These are phyloP conservation scores for Vaccinium myrtillus DNA, from an alignment of 148 eudicot species.

Conservation along the genomic window DNA sequence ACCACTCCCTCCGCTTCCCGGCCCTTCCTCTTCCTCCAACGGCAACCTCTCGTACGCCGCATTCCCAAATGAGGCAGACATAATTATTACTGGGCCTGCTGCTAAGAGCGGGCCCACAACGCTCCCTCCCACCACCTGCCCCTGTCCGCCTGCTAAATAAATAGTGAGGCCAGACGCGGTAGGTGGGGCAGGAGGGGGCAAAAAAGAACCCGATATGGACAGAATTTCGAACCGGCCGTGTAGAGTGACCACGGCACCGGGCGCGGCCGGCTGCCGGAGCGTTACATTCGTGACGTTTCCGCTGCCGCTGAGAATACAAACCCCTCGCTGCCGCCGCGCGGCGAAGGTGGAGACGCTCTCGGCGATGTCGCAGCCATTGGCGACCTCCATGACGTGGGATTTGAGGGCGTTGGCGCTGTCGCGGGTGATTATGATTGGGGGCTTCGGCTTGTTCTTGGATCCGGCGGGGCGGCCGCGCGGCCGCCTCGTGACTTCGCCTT, in stretches of 20 bases:
- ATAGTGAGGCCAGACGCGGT: slow-evolving; percentile 53
- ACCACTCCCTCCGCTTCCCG: slow-evolving; percentile 10
- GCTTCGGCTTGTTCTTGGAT: slow-evolving; percentile 66
- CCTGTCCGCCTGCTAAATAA: slow-evolving; percentile 59
- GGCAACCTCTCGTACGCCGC: slow-evolving; percentile 68
- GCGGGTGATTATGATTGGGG: slow-evolving; percentile 58
- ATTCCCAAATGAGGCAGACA: slow-evolving; percentile 60
- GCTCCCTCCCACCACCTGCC: slow-evolving; percentile 59
- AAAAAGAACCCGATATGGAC: slow-evolving; percentile 48
- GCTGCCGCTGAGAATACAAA: slow-evolving; percentile 48
- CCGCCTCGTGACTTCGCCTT: slow-evolving; percentile 28
- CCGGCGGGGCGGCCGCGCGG: slow-evolving; percentile 64
- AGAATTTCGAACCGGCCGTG: slow-evolving; percentile 60
- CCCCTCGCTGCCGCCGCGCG: slow-evolving; percentile 44
- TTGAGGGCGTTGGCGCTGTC: slow-evolving; percentile 59
- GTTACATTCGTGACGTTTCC: slow-evolving; percentile 57
- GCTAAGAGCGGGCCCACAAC: slow-evolving; percentile 55
- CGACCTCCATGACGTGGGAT: slow-evolving; percentile 59
- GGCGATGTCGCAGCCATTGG: slow-evolving; percentile 45
- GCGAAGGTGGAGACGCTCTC: slow-evolving; percentile 48
- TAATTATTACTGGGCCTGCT: slow-evolving; percentile 56
- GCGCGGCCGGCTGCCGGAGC: slow-evolving; percentile 42
- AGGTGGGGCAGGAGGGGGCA: slow-evolving; percentile 63
- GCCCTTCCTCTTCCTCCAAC: slow-evolving; percentile 46
- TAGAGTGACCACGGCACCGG: slow-evolving; percentile 43